Conservation (phyloP, 129 eudicot species). For the Flaveria robusta region DNA sequence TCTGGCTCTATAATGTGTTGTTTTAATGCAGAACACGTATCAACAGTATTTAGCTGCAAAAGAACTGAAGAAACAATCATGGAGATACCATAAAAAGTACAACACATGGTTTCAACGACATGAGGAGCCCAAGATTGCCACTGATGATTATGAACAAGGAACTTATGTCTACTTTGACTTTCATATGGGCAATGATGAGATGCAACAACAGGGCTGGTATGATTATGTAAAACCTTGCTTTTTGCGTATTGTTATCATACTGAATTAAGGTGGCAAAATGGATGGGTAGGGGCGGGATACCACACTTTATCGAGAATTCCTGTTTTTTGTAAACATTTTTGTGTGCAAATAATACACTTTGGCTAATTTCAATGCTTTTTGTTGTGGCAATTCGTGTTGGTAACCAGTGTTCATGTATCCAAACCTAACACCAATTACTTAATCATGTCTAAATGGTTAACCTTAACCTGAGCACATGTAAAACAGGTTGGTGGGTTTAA, state of each 20-base stretch:
- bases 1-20: slow-evolving; percentile 25
- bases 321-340: background rate
- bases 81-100: slow-evolving; percentile 95
- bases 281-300: background rate
- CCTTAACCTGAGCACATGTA: background rate
- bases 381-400: background rate
- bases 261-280: background rate
- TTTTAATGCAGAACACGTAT: slow-evolving; percentile 69
- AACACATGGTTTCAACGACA: slow-evolving; percentile 98
- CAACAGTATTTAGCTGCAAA: slow-evolving; percentile 97
- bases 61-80: slow-evolving; percentile 93
- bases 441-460: background rate
- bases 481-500: background rate
- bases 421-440: background rate
- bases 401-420: background rate
- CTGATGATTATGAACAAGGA: slow-evolving; percentile 98
- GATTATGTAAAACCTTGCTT: slow-evolving; percentile 21
- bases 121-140: slow-evolving; percentile 88
- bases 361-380: background rate
- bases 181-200: slow-evolving; percentile 72
- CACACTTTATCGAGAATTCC: background rate
- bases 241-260: background rate
- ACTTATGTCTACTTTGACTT: slow-evolving; percentile 93
- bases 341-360: background rate
- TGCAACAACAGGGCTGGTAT: slow-evolving; percentile 85